These are phyloP conservation scores for Sphaerulina vaccinii DNA, from an alignment of 2,329 filamentous ascomycete species.

Conservation along the genomic window DNA sequence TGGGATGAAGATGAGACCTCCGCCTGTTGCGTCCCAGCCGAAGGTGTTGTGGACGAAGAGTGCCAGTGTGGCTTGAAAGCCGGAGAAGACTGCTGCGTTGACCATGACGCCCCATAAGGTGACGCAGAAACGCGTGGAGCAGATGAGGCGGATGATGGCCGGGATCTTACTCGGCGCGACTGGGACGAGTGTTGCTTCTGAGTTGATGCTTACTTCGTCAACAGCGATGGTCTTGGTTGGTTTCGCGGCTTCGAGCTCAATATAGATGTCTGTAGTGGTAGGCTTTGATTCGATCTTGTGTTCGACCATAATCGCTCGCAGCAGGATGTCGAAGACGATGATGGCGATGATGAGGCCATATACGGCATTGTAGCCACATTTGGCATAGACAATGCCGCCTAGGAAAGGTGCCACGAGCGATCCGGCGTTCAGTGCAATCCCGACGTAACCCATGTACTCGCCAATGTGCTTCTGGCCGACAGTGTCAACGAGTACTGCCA, in stretches of 20 bases:
- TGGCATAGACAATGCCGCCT: conserved; percentile 64
- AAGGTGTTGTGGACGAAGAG: conserved; percentile 23
- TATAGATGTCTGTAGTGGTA: background rate
- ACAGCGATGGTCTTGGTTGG: background rate
- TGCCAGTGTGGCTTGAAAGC: conserved; percentile 26
- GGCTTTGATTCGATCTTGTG: background rate
- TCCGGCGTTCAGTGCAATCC: conserved; percentile 61
- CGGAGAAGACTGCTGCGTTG: conserved; percentile 22
- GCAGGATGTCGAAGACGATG: conserved; percentile 22
- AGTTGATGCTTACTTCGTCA: conserved; percentile 5
- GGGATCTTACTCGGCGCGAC: conserved; percentile 7
- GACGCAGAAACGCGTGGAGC: conserved; percentile 23
- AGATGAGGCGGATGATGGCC: conserved; percentile 22
- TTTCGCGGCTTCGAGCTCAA: background rate
- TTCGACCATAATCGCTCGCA: conserved; percentile 27
- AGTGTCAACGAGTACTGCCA: conserved; percentile 69
- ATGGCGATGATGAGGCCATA: conserved; percentile 22
- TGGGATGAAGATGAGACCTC: conserved; percentile 30
- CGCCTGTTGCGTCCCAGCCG: conserved; percentile 22
- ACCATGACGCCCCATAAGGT: conserved; percentile 27
- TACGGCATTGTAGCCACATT: conserved; percentile 39
- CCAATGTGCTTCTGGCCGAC: conserved; percentile 61
- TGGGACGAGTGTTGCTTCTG: background rate
- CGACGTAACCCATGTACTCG: conserved; percentile 64
- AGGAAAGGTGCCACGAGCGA: conserved; percentile 63